Percentiles rank a stretch among this genome's conserved stretches.
Conservation (phyloP, 164 flowering plant species). For the Vitis rupestris region DNA sequence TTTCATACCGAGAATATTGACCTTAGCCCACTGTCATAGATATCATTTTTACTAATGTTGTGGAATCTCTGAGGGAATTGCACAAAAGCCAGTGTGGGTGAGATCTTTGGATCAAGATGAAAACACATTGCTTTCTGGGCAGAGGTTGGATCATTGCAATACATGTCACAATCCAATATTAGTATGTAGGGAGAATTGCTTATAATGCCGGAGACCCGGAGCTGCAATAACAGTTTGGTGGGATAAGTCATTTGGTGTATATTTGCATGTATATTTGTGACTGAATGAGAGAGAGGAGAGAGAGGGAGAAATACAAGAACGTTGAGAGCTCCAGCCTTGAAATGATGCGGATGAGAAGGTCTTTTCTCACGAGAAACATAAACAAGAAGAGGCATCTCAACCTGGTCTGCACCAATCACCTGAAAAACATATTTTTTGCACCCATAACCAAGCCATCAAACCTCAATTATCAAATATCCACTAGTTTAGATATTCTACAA, state of each 20-base stretch:
- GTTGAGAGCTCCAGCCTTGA: conserved; percentile 65
- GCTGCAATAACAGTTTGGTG: conserved; percentile 27
- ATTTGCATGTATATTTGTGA: neutral
- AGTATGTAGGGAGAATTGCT: conserved; percentile 54
- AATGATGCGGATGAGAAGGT: conserved; percentile 38
- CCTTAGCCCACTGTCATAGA: conserved; percentile 40
- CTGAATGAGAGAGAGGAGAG: no score
- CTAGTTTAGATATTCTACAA: no score
- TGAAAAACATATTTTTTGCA: neutral
- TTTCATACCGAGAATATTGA: conserved; percentile 19
- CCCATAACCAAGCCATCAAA: no score
- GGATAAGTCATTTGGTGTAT: neutral
- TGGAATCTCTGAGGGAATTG: conserved; percentile 58
- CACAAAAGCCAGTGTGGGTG: conserved; percentile 35
- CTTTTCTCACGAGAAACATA: conserved; percentile 58
- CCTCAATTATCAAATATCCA: no score
- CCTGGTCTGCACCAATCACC: conserved; percentile 10
- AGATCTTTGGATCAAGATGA: conserved; percentile 37
- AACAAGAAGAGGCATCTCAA: conserved; percentile 42
- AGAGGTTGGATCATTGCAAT: conserved; percentile 49
- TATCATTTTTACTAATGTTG: conserved; percentile 33
- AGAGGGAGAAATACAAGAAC: conserved; percentile 34
- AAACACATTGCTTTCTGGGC: conserved; percentile 61
- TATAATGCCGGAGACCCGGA: conserved; percentile 45
- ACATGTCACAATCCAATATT: conserved; percentile 57